Evolutionary conservation across 768 basidiomycete genomes (phyloP).

Genomic region (Rubroboletus pulcherrimus): DNA sequence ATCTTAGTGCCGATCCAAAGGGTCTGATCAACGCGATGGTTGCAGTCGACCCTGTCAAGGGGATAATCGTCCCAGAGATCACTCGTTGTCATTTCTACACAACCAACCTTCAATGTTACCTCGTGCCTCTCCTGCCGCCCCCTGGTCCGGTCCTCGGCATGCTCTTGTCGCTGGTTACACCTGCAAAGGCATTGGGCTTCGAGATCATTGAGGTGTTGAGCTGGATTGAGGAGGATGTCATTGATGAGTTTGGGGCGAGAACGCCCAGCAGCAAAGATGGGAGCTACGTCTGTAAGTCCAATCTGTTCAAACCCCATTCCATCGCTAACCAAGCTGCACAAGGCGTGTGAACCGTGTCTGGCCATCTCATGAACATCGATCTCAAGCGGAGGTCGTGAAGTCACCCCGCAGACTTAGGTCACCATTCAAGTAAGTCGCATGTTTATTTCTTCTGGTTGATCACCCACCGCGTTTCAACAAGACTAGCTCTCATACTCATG

Average conservation of each 20-base stretch:
- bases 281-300: no score
- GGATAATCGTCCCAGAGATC: slow-evolving; percentile 91
- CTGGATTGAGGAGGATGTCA: slow-evolving; percentile 85
- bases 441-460: no score
- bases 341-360: no score
- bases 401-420: no score
- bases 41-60: slow-evolving; percentile 88
- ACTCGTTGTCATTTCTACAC: slow-evolving; percentile 89
- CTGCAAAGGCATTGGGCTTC: slow-evolving; percentile 65
- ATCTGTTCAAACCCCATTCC: no score
- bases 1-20: slow-evolving; percentile 74
- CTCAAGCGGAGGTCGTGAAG: no score
- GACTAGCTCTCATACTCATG: no score
- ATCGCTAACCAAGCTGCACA: no score
- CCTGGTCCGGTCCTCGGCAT: slow-evolving; percentile 76
- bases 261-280: no score
- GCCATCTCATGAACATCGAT: no score
- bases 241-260: slow-evolving; percentile 71
- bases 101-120: slow-evolving; percentile 79
- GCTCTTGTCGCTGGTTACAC: slow-evolving; percentile 66
- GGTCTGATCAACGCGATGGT: slow-evolving; percentile 86
- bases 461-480: no score
- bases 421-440: no score
- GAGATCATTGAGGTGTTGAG: slow-evolving; percentile 91
- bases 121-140: slow-evolving; percentile 74